Evolutionary conservation across 2,329 filamentous ascomycete species (phyloP), one percentile per base, ranked within the genome.

Genomic region (Colletotrichum aenigma): DNA sequence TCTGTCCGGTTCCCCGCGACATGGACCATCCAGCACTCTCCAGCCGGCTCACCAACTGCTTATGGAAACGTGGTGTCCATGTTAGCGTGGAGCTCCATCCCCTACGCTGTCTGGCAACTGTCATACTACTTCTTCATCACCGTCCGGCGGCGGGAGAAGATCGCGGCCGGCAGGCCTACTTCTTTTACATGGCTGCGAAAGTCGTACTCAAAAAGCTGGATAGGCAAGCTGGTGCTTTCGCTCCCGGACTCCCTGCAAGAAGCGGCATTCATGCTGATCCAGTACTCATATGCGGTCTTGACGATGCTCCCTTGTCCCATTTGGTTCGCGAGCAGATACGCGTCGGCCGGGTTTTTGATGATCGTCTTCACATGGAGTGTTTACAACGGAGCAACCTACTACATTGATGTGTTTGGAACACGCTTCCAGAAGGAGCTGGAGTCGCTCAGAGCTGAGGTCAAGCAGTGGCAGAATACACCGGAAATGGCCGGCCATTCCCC

Each of bases 331-430:
- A 97, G 93, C 82, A 92, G 93, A 60, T 95, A 93, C 90, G 93
- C 95, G 1, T 97, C 94, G 55, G 92, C 93, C 3, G 79, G 84
- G 0, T 99, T 98, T 85, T 88, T 99, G 61, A 88, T 93, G 70
- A 86, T 91, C 4, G 93, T 99, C n/a, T 98, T 99, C 82, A 89
- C 92, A 58, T 98, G 96, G 96, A 97, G 95, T 79, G 94, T 98
- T 71, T 97, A 98, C 87, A 99, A 99, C 80, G 97, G 97, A 36
- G 95, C 97, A 21, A 98, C 96, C 1, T 99, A 94, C 85, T 99
- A 99, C 85, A 98, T 99, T 81, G 97, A 99, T 80, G 95, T 98
- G 3, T 99, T 98, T 83, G 97, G 97, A 70, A 98, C 95, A 81
- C 92, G 96, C 4, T 98, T 99, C 88, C 95, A 99, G 87, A 98